Base-by-base conservation (phyloP, 169 alveolate species). In the Cryptosporidium xiaoi region DNA sequence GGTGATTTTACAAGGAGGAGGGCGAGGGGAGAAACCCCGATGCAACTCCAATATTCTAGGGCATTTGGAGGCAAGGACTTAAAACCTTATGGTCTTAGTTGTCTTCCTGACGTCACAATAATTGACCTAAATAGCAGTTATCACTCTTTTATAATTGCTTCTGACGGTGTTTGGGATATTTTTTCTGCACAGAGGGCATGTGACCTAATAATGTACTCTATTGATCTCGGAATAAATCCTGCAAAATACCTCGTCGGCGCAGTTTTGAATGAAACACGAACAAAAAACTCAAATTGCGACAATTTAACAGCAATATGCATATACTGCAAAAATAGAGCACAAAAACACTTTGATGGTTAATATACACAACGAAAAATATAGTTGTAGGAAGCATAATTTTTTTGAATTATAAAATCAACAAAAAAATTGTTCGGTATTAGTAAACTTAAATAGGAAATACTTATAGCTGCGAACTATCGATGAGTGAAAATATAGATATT, bases 151-250 rank as follows among this genome's bases (percentile, higher is more conserved):
- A 71, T 91, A 13, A 90, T 91, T 29, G 96, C 95, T 2, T 89
- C 96, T 1, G 96, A 93, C 56, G 96, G 96, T 29, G 82, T 93
- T 50, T 93, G 96, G 96, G 95, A 93, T 82, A 82, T 92, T 27
- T 44, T 66, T 27, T 69, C 91, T 24, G 91, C 92, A 7, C 90
- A 87, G 62, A 89, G 82, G 64, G 92, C 92, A 48, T 40, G 82
- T 24, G 89, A 58, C 40, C 27, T 51, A 16, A 24, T 62, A 5
- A 31, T 87, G 24, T 62, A 46, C 33, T 67, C 67, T 33, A 69
- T 48, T 36, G 83, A 34, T 24, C 44, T 83, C 62, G 94, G 93
- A 15, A 66, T 69, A 44, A 82, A 90, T 27, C 93, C 94, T n/a
- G 90, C 92, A 4, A 64, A 55, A n/a, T 65, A 66, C 16, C 83